Conservation (phyloP, 2,329 filamentous ascomycete genomes). For the Fusarium devonianum region DNA sequence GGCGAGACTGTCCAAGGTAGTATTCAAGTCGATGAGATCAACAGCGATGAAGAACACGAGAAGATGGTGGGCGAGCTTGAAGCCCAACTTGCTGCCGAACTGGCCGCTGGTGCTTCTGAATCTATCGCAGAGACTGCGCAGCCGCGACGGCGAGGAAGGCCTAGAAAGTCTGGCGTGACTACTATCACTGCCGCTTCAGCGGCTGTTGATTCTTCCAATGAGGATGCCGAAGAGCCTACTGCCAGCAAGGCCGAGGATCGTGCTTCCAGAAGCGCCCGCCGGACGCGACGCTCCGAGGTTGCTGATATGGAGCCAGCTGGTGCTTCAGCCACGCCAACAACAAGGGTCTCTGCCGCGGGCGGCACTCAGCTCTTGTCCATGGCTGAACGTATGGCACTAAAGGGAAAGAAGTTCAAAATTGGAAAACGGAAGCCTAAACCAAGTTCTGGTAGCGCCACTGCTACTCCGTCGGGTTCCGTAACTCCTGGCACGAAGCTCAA, state of each 20-base stretch:
- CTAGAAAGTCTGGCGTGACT: constrained; percentile 40
- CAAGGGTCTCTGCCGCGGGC: constrained; percentile 15
- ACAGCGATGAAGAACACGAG: constrained; percentile 27
- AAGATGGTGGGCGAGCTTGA: constrained; percentile 28
- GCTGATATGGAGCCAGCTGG: constrained; percentile 6
- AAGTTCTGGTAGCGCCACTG: constrained; percentile 5
- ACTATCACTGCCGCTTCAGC: constrained; percentile 33
- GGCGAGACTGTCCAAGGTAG: neutral
- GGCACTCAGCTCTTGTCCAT: constrained; percentile 58
- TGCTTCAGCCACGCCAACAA: constrained; percentile 2
- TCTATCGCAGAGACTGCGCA: constrained; percentile 1
- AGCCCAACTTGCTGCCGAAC: constrained; percentile 26
- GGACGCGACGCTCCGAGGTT: constrained; percentile 31
- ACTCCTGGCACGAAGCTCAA: neutral
- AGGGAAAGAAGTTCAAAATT: constrained; percentile 63
- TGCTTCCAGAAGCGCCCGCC: constrained; percentile 35
- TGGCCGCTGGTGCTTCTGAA: constrained; percentile 9
- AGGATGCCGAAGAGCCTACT: neutral
- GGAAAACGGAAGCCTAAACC: constrained; percentile 44
- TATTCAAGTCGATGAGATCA: neutral
- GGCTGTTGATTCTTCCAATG: constrained; percentile 1
- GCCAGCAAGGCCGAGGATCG: constrained; percentile 6
- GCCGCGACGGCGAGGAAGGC: constrained; percentile 37
- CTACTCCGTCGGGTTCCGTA: constrained; percentile 9
- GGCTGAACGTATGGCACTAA: constrained; percentile 63